Evolutionary conservation across 1,284 basidiomycete genomes (phyloP), one percentile per base, ranked within the genome.

Genomic region (Stereum hirsutum): DNA sequence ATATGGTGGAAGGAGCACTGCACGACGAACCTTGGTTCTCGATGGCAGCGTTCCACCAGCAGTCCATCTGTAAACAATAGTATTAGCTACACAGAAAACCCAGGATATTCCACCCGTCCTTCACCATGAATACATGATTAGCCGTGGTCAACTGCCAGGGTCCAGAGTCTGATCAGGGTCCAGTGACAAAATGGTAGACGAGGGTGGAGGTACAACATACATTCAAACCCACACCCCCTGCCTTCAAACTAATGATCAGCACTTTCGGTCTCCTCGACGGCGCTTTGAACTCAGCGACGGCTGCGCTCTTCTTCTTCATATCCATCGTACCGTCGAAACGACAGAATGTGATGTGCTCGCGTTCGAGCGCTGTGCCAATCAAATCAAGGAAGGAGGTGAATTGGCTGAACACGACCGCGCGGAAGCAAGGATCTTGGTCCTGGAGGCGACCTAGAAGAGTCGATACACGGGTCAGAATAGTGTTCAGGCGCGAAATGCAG

Each of bases 321-420:
- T 86, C 84, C 83, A 97, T 95, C 0, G 87, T 78, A 2, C 95
- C 95, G 59, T 99, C 95, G 48, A 98, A 88, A n/a, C 92, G 77
- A 52, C 81, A 81, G 62, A 81, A 88, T 25, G 76, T 65, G 50
- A 92, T 74, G 2, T 70, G 68, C 54, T 91, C 87, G 34, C 87
- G 78, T 33, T 83, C 73, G 47, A 97, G 66, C 0, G 79, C 84
- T 1, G 71, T 65, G 53, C 90, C 82, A 46, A 96, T 90, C 10
- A 93, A 68, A 55, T 86, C 88, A 56, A 92, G 65, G 60, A 91
- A 92, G 17, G 77, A 81, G 0, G 83, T 87, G 49, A 87, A 87
- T 54, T 95, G 91, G 2, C 88, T 92, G 59, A 94, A 94, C 2
- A 95, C 84, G 25, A 95, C 80, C 1, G 85, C 89, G 45, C 89